Evolutionary conservation across 768 basidiomycete genomes (phyloP).

Genomic region (Xerocomus potaroensis): DNA sequence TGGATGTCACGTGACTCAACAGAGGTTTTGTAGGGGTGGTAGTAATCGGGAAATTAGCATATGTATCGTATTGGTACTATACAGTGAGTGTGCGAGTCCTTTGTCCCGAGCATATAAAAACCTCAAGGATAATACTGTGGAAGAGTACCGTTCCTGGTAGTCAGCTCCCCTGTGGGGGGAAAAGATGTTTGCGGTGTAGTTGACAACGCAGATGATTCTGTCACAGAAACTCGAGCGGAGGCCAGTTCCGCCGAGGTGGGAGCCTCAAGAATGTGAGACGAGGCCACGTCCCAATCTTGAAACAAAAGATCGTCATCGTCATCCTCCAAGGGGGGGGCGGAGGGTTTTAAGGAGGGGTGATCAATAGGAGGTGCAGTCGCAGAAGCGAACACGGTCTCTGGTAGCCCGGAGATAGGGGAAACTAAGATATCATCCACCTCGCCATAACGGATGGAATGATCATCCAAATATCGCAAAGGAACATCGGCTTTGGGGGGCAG

Average conservation of each 20-base stretch:
- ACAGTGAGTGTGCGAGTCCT: constrained; percentile 13
- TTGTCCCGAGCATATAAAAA: constrained; percentile 3
- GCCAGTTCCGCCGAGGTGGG: constrained; percentile 1
- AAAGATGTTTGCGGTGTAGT: constrained; percentile 1
- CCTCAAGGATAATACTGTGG: constrained; percentile 29
- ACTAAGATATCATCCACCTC: constrained; percentile 28
- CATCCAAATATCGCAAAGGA: constrained; percentile 32
- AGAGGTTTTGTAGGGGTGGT: no score
- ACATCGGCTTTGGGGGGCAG: constrained; percentile 38
- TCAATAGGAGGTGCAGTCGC: constrained; percentile 34
- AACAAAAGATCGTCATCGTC: constrained; percentile 19
- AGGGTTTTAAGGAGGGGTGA: constrained; percentile 36
- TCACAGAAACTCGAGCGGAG: background rate
- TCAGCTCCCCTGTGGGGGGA: constrained; percentile 2
- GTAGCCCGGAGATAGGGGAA: constrained; percentile 35
- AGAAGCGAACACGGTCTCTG: constrained; percentile 42
- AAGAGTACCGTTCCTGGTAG: constrained; percentile 16
- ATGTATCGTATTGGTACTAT: constrained; percentile 19
- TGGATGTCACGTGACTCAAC: background rate
- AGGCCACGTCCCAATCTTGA: constrained; percentile 20
- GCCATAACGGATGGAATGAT: constrained; percentile 36
- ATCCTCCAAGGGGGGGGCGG: constrained; percentile 38
- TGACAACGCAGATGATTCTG: background rate
- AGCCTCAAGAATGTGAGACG: constrained; percentile 2
- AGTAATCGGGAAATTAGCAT: constrained; percentile 27